phyloP scores from a whole-genome alignment of 495 filamentous ascomycete genomes.

The Aspergillus affinis region DNA sequence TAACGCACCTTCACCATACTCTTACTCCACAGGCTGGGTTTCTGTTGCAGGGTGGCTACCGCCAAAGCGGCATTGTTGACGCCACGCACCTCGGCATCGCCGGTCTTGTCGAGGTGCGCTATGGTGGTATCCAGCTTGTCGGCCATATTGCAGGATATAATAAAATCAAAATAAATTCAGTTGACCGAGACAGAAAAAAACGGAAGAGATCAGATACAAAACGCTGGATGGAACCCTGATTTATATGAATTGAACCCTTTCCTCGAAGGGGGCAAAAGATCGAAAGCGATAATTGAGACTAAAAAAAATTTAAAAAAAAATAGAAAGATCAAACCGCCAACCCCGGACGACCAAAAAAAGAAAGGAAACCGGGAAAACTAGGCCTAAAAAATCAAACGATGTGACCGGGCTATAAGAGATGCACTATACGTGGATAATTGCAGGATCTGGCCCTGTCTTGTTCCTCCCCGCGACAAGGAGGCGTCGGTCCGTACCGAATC shows the following conservation, averaged over 20 bases:
- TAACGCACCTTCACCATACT: slow-evolving; percentile 43
- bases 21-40: slow-evolving; percentile 40
- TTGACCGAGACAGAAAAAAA: not conserved
- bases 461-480: not conserved
- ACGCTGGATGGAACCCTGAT: not conserved
- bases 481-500: not conserved
- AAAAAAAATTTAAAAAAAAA: not conserved
- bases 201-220: not conserved
- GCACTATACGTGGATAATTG: not conserved
- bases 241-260: not conserved
- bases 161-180: not conserved
- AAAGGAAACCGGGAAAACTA: not conserved
- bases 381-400: not conserved
- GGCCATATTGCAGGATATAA: slow-evolving; percentile 6
- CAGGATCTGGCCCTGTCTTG: not conserved
- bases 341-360: not conserved
- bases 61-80: slow-evolving; percentile 36
- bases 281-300: too few species aligned
- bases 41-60: slow-evolving; percentile 40
- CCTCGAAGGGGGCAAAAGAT: not conserved
- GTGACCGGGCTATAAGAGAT: not conserved
- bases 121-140: slow-evolving; percentile 13
- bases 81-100: slow-evolving; percentile 15
- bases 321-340: not conserved
- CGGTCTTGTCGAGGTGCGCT: slow-evolving; percentile 11